phyloP scores from a whole-genome alignment of 352 stramenopile genomes.

The Phytopythium kandeliae region DNA sequence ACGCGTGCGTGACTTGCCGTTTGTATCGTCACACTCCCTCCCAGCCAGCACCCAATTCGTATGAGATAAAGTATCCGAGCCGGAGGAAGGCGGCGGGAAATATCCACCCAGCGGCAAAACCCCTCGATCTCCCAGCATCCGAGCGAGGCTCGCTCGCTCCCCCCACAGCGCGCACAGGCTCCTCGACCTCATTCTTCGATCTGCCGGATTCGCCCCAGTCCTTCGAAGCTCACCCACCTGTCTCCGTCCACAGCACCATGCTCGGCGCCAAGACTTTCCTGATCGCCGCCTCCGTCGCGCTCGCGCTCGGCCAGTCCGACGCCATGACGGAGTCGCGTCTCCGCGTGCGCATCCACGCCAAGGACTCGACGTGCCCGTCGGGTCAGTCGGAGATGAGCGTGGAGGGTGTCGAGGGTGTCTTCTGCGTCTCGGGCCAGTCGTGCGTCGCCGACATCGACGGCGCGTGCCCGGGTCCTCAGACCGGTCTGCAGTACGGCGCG shows the following conservation, averaged over 20 bases:
- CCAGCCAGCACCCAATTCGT: too few relatives aligned
- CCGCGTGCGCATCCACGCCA: slow-evolving; percentile 21
- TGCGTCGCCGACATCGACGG: slow-evolving; percentile 10
- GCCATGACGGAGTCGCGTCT: slow-evolving; percentile 20
- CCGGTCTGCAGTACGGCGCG: slow-evolving; percentile 14
- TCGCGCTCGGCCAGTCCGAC: slow-evolving; percentile 17
- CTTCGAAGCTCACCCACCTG: not conserved
- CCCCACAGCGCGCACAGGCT: too few relatives aligned
- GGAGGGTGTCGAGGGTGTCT: slow-evolving; percentile 14
- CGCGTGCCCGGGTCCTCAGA: slow-evolving; percentile 7
- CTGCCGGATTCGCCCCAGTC: slow-evolving; percentile 8
- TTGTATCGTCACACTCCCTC: not conserved
- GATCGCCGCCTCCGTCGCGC: slow-evolving; percentile 13
- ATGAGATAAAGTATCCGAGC: not conserved
- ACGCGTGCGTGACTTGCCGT: not conserved
- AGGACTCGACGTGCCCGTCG: slow-evolving; percentile 7
- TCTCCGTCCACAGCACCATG: slow-evolving; percentile 15
- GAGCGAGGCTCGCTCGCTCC: not conserved
- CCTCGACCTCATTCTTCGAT: slow-evolving; percentile 19
- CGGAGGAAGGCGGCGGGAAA: not conserved
- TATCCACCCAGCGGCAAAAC: not conserved
- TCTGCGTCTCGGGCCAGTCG: slow-evolving; percentile 11
- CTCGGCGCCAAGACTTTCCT: slow-evolving; percentile 21
- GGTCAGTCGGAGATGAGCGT: slow-evolving; percentile 16
- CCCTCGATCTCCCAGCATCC: not conserved